Base-by-base conservation (phyloP, 805 yeast genomes). In the Tanozyma kutaoensis region DNA sequence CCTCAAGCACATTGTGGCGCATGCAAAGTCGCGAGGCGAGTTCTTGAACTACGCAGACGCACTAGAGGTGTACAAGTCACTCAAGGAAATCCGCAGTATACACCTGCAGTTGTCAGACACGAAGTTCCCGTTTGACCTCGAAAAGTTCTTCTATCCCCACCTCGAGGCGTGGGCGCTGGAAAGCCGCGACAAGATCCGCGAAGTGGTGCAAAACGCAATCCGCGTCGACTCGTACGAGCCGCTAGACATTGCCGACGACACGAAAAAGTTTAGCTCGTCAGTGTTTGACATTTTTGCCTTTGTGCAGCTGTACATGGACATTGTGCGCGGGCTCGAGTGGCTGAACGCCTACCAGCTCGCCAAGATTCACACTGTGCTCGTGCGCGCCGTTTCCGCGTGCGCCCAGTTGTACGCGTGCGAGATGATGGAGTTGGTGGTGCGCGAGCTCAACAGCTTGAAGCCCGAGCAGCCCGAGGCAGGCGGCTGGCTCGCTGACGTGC, bases 261-360 rank as follows among this genome's bases (percentile, higher is more conserved):
- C 49, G 2, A 54, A 55, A 33, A 55, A 55, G 29, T 52, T 61
- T 40, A 72, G 82, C 33, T 55, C 70, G 2, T 78, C 88, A 0
- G 79, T 77, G 1, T 43, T 66, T 14, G 91, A 80, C 43, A 62
- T 78, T 10, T 76, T 78, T 46, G 61, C 70, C 8, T 58, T 79
- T 45, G 62, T 79, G 20, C 65, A 66, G 32, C 72, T 72, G 28
- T 64, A 71, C 9, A 43, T 80, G 13, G 50, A 56, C 4, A 58
- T 80, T n/a, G 53, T 86, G 24, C 59, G 59, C 11, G 62, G 60
- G 3, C 62, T 81, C 23, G 55, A 66, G 12, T 86, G 95, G 95
- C 50, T 54, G 11, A 62, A 79, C 42, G 65, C 62, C 26, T 59
- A 56, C 28, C 86, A 84, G 38, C 46, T 66, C 12, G 77, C 93